Evolutionary conservation across 306 rosid genomes (phyloP).

Genomic region (Spatholobus suberectus): DNA sequence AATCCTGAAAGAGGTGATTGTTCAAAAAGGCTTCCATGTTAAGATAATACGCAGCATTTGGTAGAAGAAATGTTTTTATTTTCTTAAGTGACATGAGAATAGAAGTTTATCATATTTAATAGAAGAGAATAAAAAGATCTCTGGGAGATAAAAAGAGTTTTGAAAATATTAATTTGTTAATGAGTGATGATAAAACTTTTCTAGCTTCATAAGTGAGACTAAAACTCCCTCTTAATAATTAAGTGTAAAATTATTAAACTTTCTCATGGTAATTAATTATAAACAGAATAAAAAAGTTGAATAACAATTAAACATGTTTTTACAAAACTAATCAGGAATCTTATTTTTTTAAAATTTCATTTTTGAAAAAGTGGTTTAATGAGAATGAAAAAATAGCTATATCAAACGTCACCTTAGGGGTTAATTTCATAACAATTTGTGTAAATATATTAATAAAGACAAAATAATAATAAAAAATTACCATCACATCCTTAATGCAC

Average conservation of each 20-base stretch:
- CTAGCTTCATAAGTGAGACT: no score
- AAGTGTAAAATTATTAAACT: neutral
- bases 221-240: neutral
- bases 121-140: neutral
- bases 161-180: neutral
- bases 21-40: neutral
- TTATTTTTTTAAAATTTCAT: neutral
- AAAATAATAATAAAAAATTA: neutral
- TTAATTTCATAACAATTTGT: neutral
- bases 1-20: neutral
- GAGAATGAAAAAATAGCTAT: neutral
- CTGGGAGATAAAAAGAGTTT: neutral
- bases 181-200: no score
- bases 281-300: neutral
- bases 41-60: neutral
- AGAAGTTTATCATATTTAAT: neutral
- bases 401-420: neutral
- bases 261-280: no score
- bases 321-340: neutral
- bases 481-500: neutral
- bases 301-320: neutral
- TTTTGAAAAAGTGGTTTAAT: neutral
- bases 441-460: neutral
- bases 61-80: neutral
- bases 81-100: neutral